Evolutionary conservation across 2,329 filamentous ascomycete genomes (phyloP).

Genomic region (Cytospora mali): DNA sequence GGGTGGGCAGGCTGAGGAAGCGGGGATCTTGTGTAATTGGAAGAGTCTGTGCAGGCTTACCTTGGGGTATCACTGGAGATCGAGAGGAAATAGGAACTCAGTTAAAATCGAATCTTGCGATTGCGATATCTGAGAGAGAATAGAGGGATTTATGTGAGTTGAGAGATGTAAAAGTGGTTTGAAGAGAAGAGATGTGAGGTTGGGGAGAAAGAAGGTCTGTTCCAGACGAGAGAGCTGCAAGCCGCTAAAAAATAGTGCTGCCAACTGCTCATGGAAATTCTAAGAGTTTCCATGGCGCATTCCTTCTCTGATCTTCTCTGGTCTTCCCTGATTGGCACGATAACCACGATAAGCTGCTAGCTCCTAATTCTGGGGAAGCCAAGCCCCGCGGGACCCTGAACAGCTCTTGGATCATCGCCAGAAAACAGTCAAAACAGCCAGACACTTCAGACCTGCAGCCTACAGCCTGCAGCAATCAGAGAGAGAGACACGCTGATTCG

Average conservation of each 20-base stretch:
- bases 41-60: slow-evolving; percentile 26
- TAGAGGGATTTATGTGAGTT: slow-evolving; percentile 9
- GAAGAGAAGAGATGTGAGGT: slow-evolving; percentile 6
- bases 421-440: neutral
- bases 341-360: slow-evolving; percentile 8
- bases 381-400: slow-evolving; percentile 19
- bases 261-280: slow-evolving; percentile 27
- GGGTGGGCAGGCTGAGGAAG: slow-evolving; percentile 2
- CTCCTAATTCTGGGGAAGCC: slow-evolving; percentile 10
- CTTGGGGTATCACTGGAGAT: slow-evolving; percentile 30
- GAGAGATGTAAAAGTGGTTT: slow-evolving; percentile 10
- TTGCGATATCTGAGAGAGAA: slow-evolving; percentile 21
- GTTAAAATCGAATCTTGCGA: slow-evolving; percentile 18
- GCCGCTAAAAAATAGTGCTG: slow-evolving; percentile 28
- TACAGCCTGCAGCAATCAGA: too few relatives aligned
- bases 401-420: neutral
- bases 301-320: slow-evolving; percentile 11
- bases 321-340: slow-evolving; percentile 19
- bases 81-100: slow-evolving; percentile 25
- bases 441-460: neutral
- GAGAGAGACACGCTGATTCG: neutral
- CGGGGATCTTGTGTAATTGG: slow-evolving; percentile 7
- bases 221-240: slow-evolving; percentile 20
- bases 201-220: slow-evolving; percentile 16
- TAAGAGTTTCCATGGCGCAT: slow-evolving; percentile 28